A percentile compares a stretch with the other conserved stretches of the same genome.
Evolutionary conservation across 306 rosid species (phyloP).

Genomic region (Delonix regia): DNA sequence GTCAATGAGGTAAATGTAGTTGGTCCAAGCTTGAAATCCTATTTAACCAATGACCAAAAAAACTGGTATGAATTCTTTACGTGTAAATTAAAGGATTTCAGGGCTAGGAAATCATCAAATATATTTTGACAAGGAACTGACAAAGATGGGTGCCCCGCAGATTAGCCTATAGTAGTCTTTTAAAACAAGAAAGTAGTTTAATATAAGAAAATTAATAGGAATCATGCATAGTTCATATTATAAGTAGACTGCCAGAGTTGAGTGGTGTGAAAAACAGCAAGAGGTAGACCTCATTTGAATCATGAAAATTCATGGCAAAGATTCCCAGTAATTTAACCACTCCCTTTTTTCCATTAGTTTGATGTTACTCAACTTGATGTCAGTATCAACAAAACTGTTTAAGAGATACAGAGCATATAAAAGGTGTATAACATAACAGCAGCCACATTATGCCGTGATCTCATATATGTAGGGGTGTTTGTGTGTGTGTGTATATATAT

Average conservation of each 20-base stretch:
- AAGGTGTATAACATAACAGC: neutral
- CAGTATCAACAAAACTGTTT: neutral
- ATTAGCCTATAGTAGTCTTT: neutral
- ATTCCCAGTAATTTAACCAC: neutral
- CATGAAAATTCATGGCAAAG: neutral
- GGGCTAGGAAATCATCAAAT: neutral
- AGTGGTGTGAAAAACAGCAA: conserved; percentile 13
- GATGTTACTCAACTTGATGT: neutral
- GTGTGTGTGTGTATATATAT: neutral
- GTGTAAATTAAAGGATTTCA: neutral
- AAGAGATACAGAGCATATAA: neutral
- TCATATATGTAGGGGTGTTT: no score
- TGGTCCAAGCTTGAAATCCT: neutral
- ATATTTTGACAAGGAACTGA: neutral
- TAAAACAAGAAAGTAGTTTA: conserved; percentile 23
- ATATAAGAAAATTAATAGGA: neutral
- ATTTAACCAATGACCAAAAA: neutral
- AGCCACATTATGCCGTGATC: neutral
- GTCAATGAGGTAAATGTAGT: neutral
- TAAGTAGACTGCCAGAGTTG: neutral
- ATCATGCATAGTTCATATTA: neutral
- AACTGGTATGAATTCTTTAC: neutral
- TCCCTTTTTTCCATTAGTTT: neutral
- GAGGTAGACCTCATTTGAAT: neutral
- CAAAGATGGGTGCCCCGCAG: neutral